Conservation (phyloP, 2,329 filamentous ascomycete species). For the Colletotrichum sp. region DNA sequence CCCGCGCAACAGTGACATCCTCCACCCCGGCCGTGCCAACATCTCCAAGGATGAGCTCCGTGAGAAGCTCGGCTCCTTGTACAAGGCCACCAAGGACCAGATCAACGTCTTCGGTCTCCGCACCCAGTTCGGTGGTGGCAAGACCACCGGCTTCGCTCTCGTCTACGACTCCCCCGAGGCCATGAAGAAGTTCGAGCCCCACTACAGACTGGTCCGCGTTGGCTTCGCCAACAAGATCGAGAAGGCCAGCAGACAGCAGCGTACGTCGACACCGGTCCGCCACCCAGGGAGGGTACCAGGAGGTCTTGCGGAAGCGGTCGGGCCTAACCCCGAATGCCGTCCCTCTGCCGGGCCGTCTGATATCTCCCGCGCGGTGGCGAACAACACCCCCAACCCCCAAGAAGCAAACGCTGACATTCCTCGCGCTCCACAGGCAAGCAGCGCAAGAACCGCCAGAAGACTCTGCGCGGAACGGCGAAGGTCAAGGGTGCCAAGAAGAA, state of each 20-base stretch:
- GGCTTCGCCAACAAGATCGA: constrained; percentile 93
- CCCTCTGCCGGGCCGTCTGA: background rate
- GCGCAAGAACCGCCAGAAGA: constrained; percentile 99
- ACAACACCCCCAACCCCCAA: background rate
- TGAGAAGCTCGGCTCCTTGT: constrained; percentile 89
- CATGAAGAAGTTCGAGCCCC: constrained; percentile 99
- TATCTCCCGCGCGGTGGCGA: constrained; percentile 24
- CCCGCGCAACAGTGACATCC: constrained; percentile 79
- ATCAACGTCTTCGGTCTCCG: constrained; percentile 98
- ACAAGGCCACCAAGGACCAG: constrained; percentile 98
- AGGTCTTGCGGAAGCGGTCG: background rate
- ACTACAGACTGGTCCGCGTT: constrained; percentile 94
- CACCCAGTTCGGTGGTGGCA: constrained; percentile 99
- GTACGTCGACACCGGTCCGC: constrained; percentile 66
- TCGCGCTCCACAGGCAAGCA: constrained; percentile 82
- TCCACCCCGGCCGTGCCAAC: constrained; percentile 97
- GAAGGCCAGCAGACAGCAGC: constrained; percentile 98
- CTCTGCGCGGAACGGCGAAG: constrained; percentile 97
- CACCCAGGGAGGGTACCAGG: background rate
- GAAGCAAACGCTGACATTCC: constrained; percentile 23
- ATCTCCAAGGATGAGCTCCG: constrained; percentile 99
- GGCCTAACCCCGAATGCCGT: background rate
- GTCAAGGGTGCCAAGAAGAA: constrained; percentile 93
- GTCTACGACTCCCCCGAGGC: constrained; percentile 98
- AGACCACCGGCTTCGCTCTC: constrained; percentile 98